These are phyloP conservation scores for Dujonia santamariae DNA, from an alignment of 1,139 yeast species.

Conservation along the genomic window DNA sequence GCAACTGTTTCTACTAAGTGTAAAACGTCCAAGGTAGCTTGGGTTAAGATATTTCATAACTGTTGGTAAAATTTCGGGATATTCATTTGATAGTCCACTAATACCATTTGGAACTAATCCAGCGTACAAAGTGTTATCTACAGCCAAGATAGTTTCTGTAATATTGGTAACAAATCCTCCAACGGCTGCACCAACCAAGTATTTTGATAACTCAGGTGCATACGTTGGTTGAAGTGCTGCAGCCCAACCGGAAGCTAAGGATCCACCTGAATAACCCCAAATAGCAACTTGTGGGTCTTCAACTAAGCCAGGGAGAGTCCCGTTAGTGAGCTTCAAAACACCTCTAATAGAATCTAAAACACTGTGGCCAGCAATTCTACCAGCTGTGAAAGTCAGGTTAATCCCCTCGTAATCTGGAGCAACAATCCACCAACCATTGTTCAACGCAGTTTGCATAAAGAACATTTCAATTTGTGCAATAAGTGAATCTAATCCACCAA, in stretches of 20 bases:
- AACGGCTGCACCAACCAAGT: constrained; percentile 27
- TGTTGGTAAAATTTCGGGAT: constrained; percentile 16
- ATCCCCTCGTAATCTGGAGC: constrained; percentile 35
- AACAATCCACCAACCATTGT: constrained; percentile 30
- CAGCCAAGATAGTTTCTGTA: constrained; percentile 20
- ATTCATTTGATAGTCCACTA: constrained; percentile 24
- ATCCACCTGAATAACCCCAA: constrained; percentile 40
- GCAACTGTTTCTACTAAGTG: constrained; percentile 1
- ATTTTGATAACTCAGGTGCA: constrained; percentile 28
- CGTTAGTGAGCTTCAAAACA: constrained; percentile 16
- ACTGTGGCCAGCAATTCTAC: constrained; percentile 25
- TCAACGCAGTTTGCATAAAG: constrained; percentile 21
- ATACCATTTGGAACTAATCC: constrained; percentile 28
- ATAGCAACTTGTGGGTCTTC: constrained; percentile 21
- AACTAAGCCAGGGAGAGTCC: constrained; percentile 23
- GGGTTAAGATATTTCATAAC: constrained; percentile 1
- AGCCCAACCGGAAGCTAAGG: constrained; percentile 32
- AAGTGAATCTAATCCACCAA: constrained; percentile 15
- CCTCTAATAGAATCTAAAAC: constrained; percentile 28
- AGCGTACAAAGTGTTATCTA: constrained; percentile 23
- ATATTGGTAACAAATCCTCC: constrained; percentile 29
- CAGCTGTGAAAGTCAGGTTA: constrained; percentile 26
- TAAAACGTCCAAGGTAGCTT: not conserved
- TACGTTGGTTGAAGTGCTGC: constrained; percentile 27
- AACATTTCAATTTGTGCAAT: constrained; percentile 22